Base-by-base conservation (phyloP, 331 rosid genomes). In the Cucumis variabilis region DNA sequence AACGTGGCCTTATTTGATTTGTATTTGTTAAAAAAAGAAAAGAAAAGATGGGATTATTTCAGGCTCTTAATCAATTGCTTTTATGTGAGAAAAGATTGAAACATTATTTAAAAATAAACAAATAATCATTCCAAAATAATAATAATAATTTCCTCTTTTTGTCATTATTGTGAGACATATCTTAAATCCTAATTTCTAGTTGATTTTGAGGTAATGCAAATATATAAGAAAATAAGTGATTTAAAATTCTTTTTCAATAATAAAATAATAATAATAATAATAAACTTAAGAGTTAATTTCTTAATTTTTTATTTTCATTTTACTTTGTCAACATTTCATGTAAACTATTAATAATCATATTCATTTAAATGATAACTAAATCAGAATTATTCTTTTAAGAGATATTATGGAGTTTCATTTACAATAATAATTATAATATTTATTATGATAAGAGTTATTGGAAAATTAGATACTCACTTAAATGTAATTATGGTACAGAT, bases 11-110 rank as follows among this genome's bases (percentile, higher is more conserved):
- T 27, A 55, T 55, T 80, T 80, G 67, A 28, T 80, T 80, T 80
- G 85, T 25, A 15, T 28, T 10, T 27, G 70, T 53, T 12, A 80
- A 25, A 58, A 80, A 37, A 37, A 37, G 6, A 33, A 33, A 2
- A 5, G 30, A 80, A 55, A 27, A 16, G 50, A 55, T 25, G 41
- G 69, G 37, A 80, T 80, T 15, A 51, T 33, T 33, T 80, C 17
- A 17, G 27, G 68, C 84, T 80, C 48, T 44, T 80, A 80, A 80
- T 55, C 69, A 51, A 80, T 55, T 24, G 25, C 69, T 80, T 80
- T 80, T 80, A n/a, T 51, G 27, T 27, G 85, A 69, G 68, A 55
- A 80, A 80, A 80, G 69, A 55, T 55, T 80, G 84, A 79, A 79
- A 28, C 17, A 79, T 16, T 33, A 33, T 33, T 79, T 46, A 14